phyloP scores from a whole-genome alignment of 2,329 filamentous ascomycete species.

The Paracorniculantispora psalliotae region DNA sequence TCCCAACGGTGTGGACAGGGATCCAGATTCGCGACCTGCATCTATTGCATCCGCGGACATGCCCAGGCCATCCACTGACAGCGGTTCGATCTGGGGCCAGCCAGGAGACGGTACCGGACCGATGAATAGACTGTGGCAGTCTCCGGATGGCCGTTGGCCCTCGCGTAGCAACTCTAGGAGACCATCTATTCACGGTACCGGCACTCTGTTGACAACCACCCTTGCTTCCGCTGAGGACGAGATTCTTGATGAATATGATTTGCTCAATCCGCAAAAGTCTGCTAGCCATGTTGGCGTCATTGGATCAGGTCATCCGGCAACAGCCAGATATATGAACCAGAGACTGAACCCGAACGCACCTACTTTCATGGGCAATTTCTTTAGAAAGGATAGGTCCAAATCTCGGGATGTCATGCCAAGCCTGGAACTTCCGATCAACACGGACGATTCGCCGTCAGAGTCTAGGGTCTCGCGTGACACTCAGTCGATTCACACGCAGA shows the following conservation, averaged over 20 bases:
- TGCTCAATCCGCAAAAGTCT: conserved; percentile 46
- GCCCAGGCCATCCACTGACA: conserved; percentile 74
- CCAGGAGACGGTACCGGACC: conserved; percentile 40
- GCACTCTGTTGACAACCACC: conserved; percentile 56
- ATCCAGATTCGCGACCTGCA: conserved; percentile 58
- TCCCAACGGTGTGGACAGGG: conserved; percentile 48
- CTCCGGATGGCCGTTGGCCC: conserved; percentile 45
- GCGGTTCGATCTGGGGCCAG: conserved; percentile 67
- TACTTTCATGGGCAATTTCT: conserved; percentile 73
- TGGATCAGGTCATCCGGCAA: conserved; percentile 63
- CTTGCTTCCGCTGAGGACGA: conserved; percentile 61
- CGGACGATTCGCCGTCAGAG: conserved; percentile 47
- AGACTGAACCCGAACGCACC: conserved; percentile 84
- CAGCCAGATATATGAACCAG: conserved; percentile 45
- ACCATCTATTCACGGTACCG: conserved; percentile 74
- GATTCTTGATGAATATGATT: conserved; percentile 54
- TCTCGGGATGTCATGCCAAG: conserved; percentile 30
- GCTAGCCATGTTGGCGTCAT: conserved; percentile 65
- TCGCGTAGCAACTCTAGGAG: conserved; percentile 71
- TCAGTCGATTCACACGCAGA: conserved; percentile 52
- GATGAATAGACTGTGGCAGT: conserved; percentile 63
- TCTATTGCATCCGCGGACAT: conserved; percentile 67
- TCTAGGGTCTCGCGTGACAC: conserved; percentile 53
- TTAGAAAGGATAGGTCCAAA: conserved; percentile 40
- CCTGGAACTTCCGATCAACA: conserved; percentile 31